phyloP scores from a whole-genome alignment of 2,329 filamentous ascomycete genomes.

The Arthrobotrys musiformis region DNA sequence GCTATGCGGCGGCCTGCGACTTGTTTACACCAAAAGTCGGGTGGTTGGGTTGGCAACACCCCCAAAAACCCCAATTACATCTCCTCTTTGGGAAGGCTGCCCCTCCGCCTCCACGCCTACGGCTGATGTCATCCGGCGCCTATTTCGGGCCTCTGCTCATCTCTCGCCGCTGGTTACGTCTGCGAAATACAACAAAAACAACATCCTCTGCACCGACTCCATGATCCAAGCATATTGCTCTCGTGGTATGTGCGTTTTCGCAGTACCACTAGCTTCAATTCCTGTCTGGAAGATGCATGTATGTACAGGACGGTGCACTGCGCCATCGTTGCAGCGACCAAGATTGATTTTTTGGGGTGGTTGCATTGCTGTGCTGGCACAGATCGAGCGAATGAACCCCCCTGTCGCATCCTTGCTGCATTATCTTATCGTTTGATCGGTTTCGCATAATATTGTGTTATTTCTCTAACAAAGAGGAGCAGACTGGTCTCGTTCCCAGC shows the following conservation, averaged over 20 bases:
- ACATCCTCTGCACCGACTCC: background rate
- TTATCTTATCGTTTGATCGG: slow-evolving; percentile 18
- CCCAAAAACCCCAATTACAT: slow-evolving; percentile 21
- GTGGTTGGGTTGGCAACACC: slow-evolving; percentile 53
- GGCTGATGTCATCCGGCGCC: slow-evolving; percentile 11
- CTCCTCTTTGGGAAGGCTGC: slow-evolving; percentile 23
- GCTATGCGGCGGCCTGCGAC: slow-evolving; percentile 20
- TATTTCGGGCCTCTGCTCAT: background rate
- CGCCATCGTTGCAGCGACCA: background rate
- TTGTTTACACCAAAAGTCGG: slow-evolving; percentile 34
- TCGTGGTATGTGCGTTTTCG: too few relatives aligned
- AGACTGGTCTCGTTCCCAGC: background rate
- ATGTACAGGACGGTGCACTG: too few relatives aligned
- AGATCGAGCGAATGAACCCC: slow-evolving; percentile 7
- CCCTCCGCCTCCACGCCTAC: background rate
- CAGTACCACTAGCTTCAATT: background rate
- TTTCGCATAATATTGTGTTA: slow-evolving; percentile 19
- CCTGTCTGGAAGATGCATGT: background rate
- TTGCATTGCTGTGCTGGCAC: slow-evolving; percentile 21
- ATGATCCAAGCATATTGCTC: too few relatives aligned
- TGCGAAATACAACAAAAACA: background rate
- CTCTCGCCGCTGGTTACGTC: background rate
- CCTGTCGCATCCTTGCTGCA: slow-evolving; percentile 13
- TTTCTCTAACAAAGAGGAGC: background rate
- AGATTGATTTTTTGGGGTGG: slow-evolving; percentile 5